Percentiles rank a stretch among this genome's conserved stretches.
Conservation (phyloP, 176 grass and related monocot genomes). For the Neostapfia colusana region DNA sequence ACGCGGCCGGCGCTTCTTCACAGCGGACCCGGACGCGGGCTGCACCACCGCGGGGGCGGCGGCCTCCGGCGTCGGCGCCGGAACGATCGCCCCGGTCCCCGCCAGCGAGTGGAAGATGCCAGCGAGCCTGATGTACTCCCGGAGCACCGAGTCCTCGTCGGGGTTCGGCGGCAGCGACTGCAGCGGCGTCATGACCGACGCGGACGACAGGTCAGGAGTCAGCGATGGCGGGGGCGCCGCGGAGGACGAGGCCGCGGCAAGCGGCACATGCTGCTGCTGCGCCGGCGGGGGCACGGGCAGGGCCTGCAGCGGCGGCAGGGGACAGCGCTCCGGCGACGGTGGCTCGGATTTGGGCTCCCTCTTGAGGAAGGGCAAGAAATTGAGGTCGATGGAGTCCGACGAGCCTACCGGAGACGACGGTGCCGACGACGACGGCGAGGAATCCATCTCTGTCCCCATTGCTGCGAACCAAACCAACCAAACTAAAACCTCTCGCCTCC, state of each 20-base stretch:
- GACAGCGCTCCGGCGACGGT: constrained; percentile 52
- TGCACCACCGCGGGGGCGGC: constrained; percentile 31
- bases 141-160: constrained; percentile 65
- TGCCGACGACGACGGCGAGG: constrained; percentile 39
- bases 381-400: constrained; percentile 55
- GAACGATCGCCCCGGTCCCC: constrained; percentile 38
- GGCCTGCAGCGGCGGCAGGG: constrained; percentile 36
- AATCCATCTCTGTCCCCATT: constrained; percentile 45
- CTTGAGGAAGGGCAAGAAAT: constrained; percentile 58
- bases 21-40: constrained; percentile 36
- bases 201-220: constrained; percentile 42
- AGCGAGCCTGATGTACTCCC: constrained; percentile 69
- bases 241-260: neutral
- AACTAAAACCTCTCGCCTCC: neutral
- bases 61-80: constrained; percentile 39
- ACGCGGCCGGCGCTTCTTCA: constrained; percentile 74
- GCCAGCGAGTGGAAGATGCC: constrained; percentile 51
- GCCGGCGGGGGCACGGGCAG: neutral
- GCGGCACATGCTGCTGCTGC: neutral
- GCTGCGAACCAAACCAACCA: neutral
- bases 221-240: constrained; percentile 3
- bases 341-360: constrained; percentile 56
- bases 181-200: constrained; percentile 53
- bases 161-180: constrained; percentile 49
- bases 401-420: constrained; percentile 36